Evolutionary conservation across 352 stramenopile species (phyloP).

Genomic region (Thalassiosira exigua): DNA sequence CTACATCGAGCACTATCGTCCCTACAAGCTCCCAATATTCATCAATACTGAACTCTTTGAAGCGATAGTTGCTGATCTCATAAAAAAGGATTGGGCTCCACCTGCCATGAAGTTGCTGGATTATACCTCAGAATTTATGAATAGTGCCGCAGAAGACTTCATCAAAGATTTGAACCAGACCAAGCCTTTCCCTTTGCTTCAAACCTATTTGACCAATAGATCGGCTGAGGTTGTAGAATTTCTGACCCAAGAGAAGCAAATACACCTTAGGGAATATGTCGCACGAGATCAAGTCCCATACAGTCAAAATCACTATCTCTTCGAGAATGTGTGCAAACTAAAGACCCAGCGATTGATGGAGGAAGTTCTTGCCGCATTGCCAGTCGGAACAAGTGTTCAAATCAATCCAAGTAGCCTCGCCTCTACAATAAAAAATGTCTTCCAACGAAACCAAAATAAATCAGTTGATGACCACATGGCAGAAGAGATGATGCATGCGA

Average conservation of each 20-base stretch:
- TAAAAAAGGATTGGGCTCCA: constrained; percentile 68
- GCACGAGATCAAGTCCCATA: constrained; percentile 65
- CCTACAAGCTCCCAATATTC: constrained; percentile 75
- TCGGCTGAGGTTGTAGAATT: constrained; percentile 39
- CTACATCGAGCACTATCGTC: constrained; percentile 64
- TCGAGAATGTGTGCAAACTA: constrained; percentile 65
- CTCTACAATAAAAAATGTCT: constrained; percentile 67
- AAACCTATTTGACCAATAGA: constrained; percentile 44
- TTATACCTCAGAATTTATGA: constrained; percentile 45
- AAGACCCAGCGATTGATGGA: constrained; percentile 50
- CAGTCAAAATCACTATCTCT: constrained; percentile 77
- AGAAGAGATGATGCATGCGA: constrained; percentile 77
- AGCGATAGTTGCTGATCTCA: constrained; percentile 68
- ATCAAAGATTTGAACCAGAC: constrained; percentile 35
- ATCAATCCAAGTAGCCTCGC: constrained; percentile 6
- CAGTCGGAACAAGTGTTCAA: not conserved
- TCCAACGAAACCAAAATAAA: constrained; percentile 63
- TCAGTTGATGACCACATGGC: constrained; percentile 72
- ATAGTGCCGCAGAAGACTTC: constrained; percentile 43
- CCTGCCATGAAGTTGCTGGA: constrained; percentile 61
- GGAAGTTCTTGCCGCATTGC: constrained; percentile 28
- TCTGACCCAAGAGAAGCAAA: constrained; percentile 43
- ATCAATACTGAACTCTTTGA: constrained; percentile 75
- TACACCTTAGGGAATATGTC: constrained; percentile 64
- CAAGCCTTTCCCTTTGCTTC: constrained; percentile 46